Conservation (phyloP, 140 eudicot genomes). For the Ambrosia hybrid region DNA sequence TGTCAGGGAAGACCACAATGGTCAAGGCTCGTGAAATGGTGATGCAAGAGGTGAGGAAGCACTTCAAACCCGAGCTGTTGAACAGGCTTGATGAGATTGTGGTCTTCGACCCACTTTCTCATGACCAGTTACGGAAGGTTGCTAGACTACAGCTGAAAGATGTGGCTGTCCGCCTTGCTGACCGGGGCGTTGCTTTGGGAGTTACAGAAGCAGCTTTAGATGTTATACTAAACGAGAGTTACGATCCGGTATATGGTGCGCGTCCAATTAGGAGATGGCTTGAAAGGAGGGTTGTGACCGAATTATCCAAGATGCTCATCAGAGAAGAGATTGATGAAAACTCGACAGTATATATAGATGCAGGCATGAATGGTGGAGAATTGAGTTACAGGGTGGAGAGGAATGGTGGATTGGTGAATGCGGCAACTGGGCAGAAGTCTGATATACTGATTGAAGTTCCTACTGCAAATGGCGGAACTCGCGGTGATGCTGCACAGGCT, state of each 20-base stretch:
- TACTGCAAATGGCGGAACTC: slow-evolving; percentile 24
- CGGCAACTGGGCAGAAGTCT: slow-evolving; percentile 66
- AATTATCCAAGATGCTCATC: slow-evolving; percentile 76
- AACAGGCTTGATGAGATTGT: slow-evolving; percentile 89
- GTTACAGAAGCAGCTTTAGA: slow-evolving; percentile 83
- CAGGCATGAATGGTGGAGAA: slow-evolving; percentile 39
- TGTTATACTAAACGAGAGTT: slow-evolving; percentile 71
- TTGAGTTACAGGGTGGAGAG: slow-evolving; percentile 71
- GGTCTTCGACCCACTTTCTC: slow-evolving; percentile 88
- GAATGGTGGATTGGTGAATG: slow-evolving; percentile 87
- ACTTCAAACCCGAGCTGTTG: slow-evolving; percentile 81
- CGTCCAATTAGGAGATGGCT: slow-evolving; percentile 95
- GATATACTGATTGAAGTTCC: slow-evolving; percentile 73
- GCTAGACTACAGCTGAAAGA: slow-evolving; percentile 83
- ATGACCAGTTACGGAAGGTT: slow-evolving; percentile 72
- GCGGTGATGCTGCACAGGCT: slow-evolving; percentile 61
- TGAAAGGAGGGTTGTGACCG: slow-evolving; percentile 80
- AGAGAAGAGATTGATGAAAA: slow-evolving; percentile 84
- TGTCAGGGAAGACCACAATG: slow-evolving; percentile 77
- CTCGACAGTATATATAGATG: slow-evolving; percentile 81
- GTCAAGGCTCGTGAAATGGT: slow-evolving; percentile 70
- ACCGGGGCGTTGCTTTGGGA: slow-evolving; percentile 80
- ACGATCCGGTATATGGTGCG: slow-evolving; percentile 90
- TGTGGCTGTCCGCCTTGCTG: slow-evolving; percentile 80
- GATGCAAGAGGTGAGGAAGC: slow-evolving; percentile 84